Base-by-base conservation (phyloP, 768 basidiomycete genomes). In the Leucosporidium yakuticum region DNA sequence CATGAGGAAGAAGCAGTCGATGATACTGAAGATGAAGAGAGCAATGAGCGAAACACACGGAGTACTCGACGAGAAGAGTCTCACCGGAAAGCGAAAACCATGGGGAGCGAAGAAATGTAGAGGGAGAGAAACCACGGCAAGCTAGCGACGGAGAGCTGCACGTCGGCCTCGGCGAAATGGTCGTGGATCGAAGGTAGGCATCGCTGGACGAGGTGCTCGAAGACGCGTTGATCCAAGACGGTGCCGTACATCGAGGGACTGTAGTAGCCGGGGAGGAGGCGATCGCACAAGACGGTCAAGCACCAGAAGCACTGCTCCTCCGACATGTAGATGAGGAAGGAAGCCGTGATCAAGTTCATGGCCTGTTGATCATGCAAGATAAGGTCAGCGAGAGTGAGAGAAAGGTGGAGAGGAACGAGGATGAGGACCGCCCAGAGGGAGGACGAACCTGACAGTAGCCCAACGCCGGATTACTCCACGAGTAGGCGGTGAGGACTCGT, bases 221-320 rank as follows among this genome's bases (percentile, higher is more conserved):
- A 99, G 0, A 99, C 96, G 25, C 93, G 85, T 78, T 99, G 96
- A 77, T 99, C 96, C n/a, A 99, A 85, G 17, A 99, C 84, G 0
- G 96, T 99, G 20, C 96, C 96, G 74, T 97, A 92, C 96, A 99
- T 99, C 0, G 94, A 95, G 3, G 92, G 91, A 71, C 92, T 94
- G 77, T 96, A 97, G 79, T 97, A 97, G n/a, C 95, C 95, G 4
- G 96, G 96, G 32, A 99, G 81, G 32, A 98, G 85, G 20, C 95
- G 86, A 75, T 94, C 91, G 74, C 96, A 98, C 9, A 99, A 83
- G 2, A 97, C 91, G 76, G 94, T 90, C 9, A 99, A 83, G 9
- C 97, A 82, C 94, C 94, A 98, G 78, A 99, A 99, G 17, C 94
- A 88, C 78, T 98, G 95, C 74, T 98, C 96, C 79, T 99, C 96